phyloP scores from a whole-genome alignment of 2,329 filamentous ascomycete genomes.

The Ustulina deusta region DNA sequence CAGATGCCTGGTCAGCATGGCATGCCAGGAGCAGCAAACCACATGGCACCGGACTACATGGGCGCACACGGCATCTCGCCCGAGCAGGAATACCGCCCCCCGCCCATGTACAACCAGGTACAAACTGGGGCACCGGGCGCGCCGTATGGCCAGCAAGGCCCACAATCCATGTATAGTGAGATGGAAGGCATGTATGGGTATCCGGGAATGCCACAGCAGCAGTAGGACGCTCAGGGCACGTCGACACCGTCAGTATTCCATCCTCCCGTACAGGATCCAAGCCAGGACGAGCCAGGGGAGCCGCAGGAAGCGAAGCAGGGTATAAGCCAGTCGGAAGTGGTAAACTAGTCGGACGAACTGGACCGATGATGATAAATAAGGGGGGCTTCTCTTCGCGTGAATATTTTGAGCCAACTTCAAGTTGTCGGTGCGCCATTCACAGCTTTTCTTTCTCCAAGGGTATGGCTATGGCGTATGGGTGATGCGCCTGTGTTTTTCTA shows the following conservation, averaged over 20 bases:
- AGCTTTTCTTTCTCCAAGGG: slow-evolving; percentile 23
- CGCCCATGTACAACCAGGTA: slow-evolving; percentile 85
- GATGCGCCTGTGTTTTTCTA: slow-evolving; percentile 28
- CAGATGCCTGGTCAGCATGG: slow-evolving; percentile 66
- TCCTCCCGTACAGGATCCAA: slow-evolving; percentile 23
- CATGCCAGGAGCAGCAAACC: slow-evolving; percentile 67
- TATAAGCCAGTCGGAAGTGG: background rate
- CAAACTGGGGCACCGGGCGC: slow-evolving; percentile 75
- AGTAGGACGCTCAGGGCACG: slow-evolving; percentile 53
- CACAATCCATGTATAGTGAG: slow-evolving; percentile 81
- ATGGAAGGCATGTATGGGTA: slow-evolving; percentile 90
- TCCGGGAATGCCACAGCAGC: slow-evolving; percentile 82
- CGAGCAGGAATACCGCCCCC: slow-evolving; percentile 84
- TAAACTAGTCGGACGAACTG: background rate
- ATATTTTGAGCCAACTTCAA: slow-evolving; percentile 18
- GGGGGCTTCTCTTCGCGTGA: slow-evolving; percentile 21
- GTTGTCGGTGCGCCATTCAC: slow-evolving; percentile 30
- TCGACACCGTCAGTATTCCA: slow-evolving; percentile 31
- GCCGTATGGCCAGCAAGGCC: slow-evolving; percentile 81
- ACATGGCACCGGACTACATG: slow-evolving; percentile 75
- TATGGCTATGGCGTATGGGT: slow-evolving; percentile 40
- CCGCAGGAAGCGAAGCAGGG: slow-evolving; percentile 14
- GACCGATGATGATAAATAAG: background rate
- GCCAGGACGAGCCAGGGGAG: slow-evolving; percentile 21
- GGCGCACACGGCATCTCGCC: slow-evolving; percentile 72